Conservation (phyloP, 371 early-diverging fungal species). For the Rhizomucor pusillus region DNA sequence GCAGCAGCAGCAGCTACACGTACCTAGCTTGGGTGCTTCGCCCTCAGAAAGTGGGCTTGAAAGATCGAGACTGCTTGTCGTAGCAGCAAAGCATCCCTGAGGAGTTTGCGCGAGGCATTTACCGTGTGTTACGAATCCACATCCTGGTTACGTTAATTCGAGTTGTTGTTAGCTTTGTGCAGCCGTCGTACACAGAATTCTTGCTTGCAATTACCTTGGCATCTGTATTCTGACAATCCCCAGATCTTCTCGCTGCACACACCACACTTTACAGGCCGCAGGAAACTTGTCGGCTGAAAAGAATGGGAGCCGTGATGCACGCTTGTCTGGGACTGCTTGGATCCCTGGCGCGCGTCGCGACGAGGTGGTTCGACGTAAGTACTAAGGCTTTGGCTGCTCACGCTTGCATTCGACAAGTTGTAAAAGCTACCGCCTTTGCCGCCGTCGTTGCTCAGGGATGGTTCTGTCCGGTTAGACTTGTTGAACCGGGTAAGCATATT, state of each 20-base stretch:
- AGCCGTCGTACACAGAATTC: too few relatives aligned
- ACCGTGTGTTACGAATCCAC: too few relatives aligned
- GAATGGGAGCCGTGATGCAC: conserved; percentile 36
- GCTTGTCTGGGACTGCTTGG: conserved; percentile 21
- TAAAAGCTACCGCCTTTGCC: background rate
- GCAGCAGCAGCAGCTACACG: too few relatives aligned
- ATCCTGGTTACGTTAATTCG: too few relatives aligned
- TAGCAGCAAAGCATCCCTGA: too few relatives aligned
- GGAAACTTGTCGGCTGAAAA: conserved; percentile 60
- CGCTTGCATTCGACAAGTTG: conserved; percentile 24
- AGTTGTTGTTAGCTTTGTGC: too few relatives aligned
- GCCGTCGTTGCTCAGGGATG: conserved; percentile 1
- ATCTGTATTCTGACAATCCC: conserved; percentile 75
- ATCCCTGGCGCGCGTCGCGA: conserved; percentile 9
- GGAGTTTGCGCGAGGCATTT: too few relatives aligned
- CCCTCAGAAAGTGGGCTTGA: too few relatives aligned
- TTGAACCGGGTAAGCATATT: too few relatives aligned
- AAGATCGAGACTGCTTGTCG: too few relatives aligned
- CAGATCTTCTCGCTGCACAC: conserved; percentile 84
- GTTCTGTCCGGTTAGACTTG: conserved; percentile 7
- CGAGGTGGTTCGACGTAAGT: conserved; percentile 3
- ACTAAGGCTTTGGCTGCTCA: conserved; percentile 12
- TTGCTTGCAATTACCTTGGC: conserved; percentile 70
- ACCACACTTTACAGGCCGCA: conserved; percentile 77
- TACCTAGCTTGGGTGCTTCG: too few relatives aligned